These are phyloP conservation scores for Phytophthora idaei DNA, from an alignment of 352 stramenopile species.

Conservation along the genomic window DNA sequence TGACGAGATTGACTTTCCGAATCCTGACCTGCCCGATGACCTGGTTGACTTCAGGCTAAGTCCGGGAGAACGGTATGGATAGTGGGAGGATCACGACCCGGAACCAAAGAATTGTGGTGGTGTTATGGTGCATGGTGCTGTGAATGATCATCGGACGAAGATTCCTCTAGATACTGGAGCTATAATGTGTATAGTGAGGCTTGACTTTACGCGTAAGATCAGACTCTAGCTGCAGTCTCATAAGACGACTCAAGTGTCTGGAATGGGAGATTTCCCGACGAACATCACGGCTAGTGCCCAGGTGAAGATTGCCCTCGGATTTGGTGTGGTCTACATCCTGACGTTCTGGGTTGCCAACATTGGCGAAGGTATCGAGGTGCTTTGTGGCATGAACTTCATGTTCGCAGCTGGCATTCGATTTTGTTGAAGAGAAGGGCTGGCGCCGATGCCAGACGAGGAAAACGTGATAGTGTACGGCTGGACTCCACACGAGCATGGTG, in stretches of 20 bases:
- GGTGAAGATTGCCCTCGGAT: neutral
- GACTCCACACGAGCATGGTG: neutral
- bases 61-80: neutral
- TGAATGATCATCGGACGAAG: neutral
- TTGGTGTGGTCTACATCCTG: neutral
- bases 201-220: neutral
- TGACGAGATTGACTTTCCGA: constrained; percentile 5
- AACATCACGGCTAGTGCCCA: neutral
- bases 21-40: neutral
- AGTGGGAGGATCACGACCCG: neutral
- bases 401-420: neutral
- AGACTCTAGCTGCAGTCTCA: neutral
- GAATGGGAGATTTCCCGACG: neutral
- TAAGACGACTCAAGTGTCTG: neutral
- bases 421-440: neutral
- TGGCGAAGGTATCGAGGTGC: neutral
- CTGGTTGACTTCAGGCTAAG: neutral
- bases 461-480: neutral
- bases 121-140: neutral
- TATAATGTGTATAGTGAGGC: neutral
- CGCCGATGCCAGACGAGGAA: neutral
- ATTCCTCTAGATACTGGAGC: no score
- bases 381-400: neutral
- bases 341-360: neutral
- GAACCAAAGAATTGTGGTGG: neutral